Base-by-base conservation (phyloP, 2,329 filamentous ascomycete species). In the Phaeoacremonium minimum region DNA sequence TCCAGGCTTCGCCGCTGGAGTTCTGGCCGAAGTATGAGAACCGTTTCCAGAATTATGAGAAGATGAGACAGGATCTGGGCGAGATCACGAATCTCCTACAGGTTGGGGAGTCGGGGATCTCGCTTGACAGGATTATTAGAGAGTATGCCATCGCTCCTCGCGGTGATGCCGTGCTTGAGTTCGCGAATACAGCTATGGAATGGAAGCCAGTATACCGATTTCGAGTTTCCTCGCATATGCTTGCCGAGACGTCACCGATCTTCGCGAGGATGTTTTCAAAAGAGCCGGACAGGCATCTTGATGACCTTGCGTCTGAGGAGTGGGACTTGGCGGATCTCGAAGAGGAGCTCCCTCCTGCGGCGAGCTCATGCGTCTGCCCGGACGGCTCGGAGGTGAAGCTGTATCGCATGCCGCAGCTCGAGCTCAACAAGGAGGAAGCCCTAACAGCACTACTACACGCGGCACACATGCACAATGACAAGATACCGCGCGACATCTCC, bases 361-460 rank as follows among this genome's bases (percentile, higher is more conserved):
- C 64, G 2, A 55, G 50, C 0, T 55, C 48, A 16, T 63, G 66
- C 35, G 49, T 55, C 12, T 70, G 60, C 42, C 54, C 58, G 19
- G 67, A 74, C 35, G 67, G 67, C 1, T 57, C 58, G 6, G 61
- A 67, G 42, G 64, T 64, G 2, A 66, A 56, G 43, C 46, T 75
- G 2, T 75, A 72, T 42, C 64, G 67, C 9, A 75, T 77, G 72
- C 69, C 71, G 3, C 71, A 75, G 45, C 48, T 60, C 18, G 71
- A 75, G 43, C 42, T 60, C 6, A 71, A 75, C 35, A 52, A 48
- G 3, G 38, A 65, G 3, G 48, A 55, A 4, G 57, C 65, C 1
- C 48, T 76, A 9, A 64, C 68, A 40, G 66, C 67, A 2, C 43
- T 77, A 1, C 53, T 77, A 3, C 63, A 74, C 38, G 73, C 72